Percentiles rank a stretch among this genome's conserved stretches.
Conservation (phyloP, 495 filamentous ascomycete genomes). For the Darksidea phi region DNA sequence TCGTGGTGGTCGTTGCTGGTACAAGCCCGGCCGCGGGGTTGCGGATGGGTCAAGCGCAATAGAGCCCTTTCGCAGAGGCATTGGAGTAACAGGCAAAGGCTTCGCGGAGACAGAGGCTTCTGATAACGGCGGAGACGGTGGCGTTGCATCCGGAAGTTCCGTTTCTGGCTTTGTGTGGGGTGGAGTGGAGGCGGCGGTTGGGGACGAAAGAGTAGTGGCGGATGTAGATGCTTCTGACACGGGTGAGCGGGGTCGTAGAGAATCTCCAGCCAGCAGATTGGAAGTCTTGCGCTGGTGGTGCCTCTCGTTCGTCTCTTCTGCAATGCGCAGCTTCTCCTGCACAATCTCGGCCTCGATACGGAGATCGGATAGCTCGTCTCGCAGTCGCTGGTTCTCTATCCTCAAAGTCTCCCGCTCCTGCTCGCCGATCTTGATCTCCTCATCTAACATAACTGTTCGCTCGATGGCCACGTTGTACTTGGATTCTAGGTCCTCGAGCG, state of each 20-base stretch:
- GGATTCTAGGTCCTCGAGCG: constrained; percentile 92
- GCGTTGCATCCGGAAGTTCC: constrained; percentile 52
- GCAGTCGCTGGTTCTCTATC: constrained; percentile 82
- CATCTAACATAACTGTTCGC: constrained; percentile 85
- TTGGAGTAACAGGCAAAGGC: constrained; percentile 42
- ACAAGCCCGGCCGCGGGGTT: constrained; percentile 49
- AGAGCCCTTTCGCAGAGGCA: constrained; percentile 42
- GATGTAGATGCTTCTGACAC: constrained; percentile 50
- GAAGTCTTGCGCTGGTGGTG: constrained; percentile 52
- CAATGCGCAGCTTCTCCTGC: constrained; percentile 80
- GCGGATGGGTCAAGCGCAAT: constrained; percentile 46
- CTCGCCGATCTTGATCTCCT: constrained; percentile 86
- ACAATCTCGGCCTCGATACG: constrained; percentile 93
- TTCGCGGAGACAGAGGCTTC: constrained; percentile 40
- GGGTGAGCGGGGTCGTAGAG: constrained; percentile 45
- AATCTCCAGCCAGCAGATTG: constrained; percentile 46
- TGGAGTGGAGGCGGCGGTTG: constrained; percentile 52
- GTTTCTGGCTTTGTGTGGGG: constrained; percentile 71
- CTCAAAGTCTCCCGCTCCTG: constrained; percentile 83
- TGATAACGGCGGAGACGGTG: constrained; percentile 61
- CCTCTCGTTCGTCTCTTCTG: constrained; percentile 55
- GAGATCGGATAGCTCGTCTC: constrained; percentile 87
- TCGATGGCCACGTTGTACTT: constrained; percentile 96
- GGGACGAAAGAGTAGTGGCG: constrained; percentile 43
- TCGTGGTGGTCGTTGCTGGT: constrained; percentile 36